Conservation (phyloP, 495 filamentous ascomycete species). For the Penicillium cosmopolitanum region DNA sequence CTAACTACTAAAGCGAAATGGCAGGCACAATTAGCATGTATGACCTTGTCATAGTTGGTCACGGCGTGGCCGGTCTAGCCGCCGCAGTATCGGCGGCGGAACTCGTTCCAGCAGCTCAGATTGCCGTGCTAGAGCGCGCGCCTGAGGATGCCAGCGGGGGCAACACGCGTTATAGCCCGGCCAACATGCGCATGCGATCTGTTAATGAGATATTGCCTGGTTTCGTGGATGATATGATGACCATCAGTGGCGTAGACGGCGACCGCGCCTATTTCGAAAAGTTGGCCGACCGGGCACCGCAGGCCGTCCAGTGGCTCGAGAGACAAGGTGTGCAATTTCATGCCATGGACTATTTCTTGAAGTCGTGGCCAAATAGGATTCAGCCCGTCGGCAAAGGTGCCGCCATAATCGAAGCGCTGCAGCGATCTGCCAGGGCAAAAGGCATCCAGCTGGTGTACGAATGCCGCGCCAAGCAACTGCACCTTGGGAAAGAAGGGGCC, state of each 20-base stretch:
- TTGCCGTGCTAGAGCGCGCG: conserved; percentile 11
- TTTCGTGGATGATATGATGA: conserved; percentile 11
- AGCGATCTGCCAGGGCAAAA: conserved; percentile 9
- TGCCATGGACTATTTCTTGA: conserved; percentile 13
- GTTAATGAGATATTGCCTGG: conserved; percentile 9
- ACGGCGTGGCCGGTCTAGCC: conserved; percentile 17
- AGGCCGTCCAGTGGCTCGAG: conserved; percentile 11
- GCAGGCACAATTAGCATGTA: conserved; percentile 13
- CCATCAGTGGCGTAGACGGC: conserved; percentile 5
- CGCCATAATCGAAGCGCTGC: conserved; percentile 9
- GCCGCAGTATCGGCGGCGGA: conserved; percentile 10
- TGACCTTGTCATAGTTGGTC: conserved; percentile 19
- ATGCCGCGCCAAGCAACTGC: conserved; percentile 11
- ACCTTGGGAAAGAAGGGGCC: conserved; percentile 11
- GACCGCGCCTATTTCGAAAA: conserved; percentile 13
- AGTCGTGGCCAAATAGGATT: conserved; percentile 13
- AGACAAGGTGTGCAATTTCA: conserved; percentile 11
- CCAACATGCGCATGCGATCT: conserved; percentile 12
- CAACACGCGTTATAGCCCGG: conserved; percentile 8
- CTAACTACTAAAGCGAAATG: conserved; percentile 3
- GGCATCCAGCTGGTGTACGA: conserved; percentile 8
- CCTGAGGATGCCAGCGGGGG: conserved; percentile 11
- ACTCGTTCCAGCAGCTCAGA: conserved; percentile 8
- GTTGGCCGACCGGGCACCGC: conserved; percentile 7
- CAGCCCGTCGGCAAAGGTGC: conserved; percentile 12